A percentile compares a stretch with the other conserved stretches of the same genome.
phyloP scores from a whole-genome alignment of 2,329 filamentous ascomycete genomes.

The Hortaea sp. region DNA sequence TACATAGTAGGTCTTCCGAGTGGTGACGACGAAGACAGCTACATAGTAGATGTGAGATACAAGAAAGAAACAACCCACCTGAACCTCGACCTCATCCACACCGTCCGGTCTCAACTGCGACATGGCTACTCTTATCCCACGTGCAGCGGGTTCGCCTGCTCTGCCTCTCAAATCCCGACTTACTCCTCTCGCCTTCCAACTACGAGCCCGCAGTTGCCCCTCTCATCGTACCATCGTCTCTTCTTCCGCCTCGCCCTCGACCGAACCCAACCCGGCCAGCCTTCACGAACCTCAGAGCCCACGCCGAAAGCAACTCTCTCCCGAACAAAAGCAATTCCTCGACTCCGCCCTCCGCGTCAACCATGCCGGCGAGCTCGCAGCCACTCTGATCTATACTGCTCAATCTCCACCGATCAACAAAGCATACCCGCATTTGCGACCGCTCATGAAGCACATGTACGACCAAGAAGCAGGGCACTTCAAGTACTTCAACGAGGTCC shows the following conservation, averaged over 20 bases:
- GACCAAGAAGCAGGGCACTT: conserved; percentile 89
- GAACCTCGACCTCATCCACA: too few relatives aligned
- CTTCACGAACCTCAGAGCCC: conserved; percentile 9
- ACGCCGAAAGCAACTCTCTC: conserved; percentile 12
- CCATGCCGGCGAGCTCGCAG: conserved; percentile 94
- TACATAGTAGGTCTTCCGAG: too few relatives aligned
- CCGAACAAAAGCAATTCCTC: conserved; percentile 61
- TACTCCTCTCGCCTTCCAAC: conserved; percentile 21
- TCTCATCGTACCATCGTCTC: conserved; percentile 11
- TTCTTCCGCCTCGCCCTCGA: conserved; percentile 7
- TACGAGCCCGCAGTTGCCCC: conserved; percentile 12
- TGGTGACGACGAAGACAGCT: too few relatives aligned
- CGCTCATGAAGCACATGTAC: conserved; percentile 96
- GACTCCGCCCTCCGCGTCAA: conserved; percentile 84
- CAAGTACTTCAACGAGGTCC: conserved; percentile 68
- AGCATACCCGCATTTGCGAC: conserved; percentile 75
- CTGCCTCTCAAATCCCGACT: conserved; percentile 18
- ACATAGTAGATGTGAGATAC: too few relatives aligned
- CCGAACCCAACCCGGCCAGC: conserved; percentile 10
- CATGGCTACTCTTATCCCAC: neutral
- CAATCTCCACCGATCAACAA: conserved; percentile 75
- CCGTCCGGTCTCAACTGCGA: too few relatives aligned
- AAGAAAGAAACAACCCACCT: too few relatives aligned
- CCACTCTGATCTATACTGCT: conserved; percentile 83
- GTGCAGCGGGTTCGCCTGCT: conserved; percentile 2